Evolutionary conservation across 2,329 filamentous ascomycete genomes (phyloP).

Genomic region (Xylaria polymorpha): DNA sequence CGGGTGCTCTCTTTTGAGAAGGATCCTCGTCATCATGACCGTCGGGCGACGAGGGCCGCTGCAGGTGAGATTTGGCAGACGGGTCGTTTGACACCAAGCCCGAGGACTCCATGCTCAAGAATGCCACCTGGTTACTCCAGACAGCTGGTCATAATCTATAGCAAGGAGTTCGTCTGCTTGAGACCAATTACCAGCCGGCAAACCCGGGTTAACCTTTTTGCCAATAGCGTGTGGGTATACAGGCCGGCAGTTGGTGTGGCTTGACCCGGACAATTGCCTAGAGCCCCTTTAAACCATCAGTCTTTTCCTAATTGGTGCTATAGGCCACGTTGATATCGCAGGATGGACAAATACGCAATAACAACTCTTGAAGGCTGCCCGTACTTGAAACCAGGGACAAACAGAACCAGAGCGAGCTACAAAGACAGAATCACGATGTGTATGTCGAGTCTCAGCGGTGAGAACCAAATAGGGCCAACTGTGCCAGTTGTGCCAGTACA

Average conservation of each 20-base stretch:
- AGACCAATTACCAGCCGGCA: constrained; percentile 25
- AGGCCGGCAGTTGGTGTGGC: constrained; percentile 33
- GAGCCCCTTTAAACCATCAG: constrained; percentile 3
- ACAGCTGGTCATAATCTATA: constrained; percentile 32
- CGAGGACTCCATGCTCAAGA: constrained; percentile 48
- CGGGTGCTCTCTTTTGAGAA: constrained; percentile 60
- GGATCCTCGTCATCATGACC: constrained; percentile 55
- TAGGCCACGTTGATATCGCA: constrained; percentile 5
- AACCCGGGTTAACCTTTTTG: constrained; percentile 20
- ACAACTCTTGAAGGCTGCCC: constrained; percentile 9
- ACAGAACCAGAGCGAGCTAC: constrained; percentile 22
- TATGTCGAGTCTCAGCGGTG: constrained; percentile 27
- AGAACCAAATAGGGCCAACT: constrained; percentile 30
- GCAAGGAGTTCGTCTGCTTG: constrained; percentile 11
- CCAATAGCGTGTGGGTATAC: constrained; percentile 27
- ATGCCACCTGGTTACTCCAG: constrained; percentile 10
- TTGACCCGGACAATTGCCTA: constrained; percentile 28
- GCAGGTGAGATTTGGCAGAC: constrained; percentile 47
- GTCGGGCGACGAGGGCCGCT: constrained; percentile 50
- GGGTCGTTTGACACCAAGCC: constrained; percentile 41
- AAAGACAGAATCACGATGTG: constrained; percentile 21
- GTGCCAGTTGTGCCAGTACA: constrained; percentile 27
- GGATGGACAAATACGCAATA: constrained; percentile 12
- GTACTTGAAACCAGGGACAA: constrained; percentile 20
- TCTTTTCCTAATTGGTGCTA: constrained; percentile 32